Conservation (phyloP, 176 grass and related monocot species). For the Pontederia crassipes region DNA sequence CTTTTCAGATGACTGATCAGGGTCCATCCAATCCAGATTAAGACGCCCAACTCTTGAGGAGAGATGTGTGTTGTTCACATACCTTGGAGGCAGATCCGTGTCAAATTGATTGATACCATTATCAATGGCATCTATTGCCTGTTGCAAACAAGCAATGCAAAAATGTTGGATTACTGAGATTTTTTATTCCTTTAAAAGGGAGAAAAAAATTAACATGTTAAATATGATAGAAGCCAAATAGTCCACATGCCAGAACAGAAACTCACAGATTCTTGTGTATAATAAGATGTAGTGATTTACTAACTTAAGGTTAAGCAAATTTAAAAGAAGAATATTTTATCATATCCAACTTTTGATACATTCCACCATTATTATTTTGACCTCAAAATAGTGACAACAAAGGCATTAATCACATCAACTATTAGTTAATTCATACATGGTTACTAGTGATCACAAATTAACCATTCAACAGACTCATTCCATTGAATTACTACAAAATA, state of each 20-base stretch:
- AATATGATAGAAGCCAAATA: background rate
- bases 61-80: conserved; percentile 85
- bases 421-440: no score
- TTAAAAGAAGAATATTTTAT: no score
- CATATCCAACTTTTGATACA: no score
- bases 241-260: no score
- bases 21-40: conserved; percentile 84
- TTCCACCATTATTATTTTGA: no score
- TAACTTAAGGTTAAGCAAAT: no score
- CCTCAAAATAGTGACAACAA: no score
- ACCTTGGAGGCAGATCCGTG: conserved; percentile 78
- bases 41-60: conserved; percentile 78
- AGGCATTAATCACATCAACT: no score
- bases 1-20: conserved; percentile 85
- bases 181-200: background rate
- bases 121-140: conserved; percentile 95
- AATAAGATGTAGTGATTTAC: background rate
- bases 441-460: no score
- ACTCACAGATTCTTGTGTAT: background rate
- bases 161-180: background rate
- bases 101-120: conserved; percentile 97
- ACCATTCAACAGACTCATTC: no score
- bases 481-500: no score
- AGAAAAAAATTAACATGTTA: background rate
- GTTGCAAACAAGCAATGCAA: conserved; percentile 11